Conservation (phyloP, 257 asterid species). For the Penstemon barbatus region DNA sequence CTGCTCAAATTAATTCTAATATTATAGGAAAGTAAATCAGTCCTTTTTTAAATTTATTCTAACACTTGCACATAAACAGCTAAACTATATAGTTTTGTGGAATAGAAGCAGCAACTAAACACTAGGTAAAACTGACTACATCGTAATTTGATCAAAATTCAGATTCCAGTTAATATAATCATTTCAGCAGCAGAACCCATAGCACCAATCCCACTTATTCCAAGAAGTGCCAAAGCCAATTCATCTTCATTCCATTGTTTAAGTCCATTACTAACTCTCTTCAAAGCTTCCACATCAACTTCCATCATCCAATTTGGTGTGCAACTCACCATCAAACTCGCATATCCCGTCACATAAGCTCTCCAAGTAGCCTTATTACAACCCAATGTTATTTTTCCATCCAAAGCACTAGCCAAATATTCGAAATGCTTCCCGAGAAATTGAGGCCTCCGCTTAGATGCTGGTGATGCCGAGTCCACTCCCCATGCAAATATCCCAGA, state of each 20-base stretch:
- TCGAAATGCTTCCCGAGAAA: slow-evolving; percentile 64
- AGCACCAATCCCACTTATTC: slow-evolving; percentile 66
- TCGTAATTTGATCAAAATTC: slow-evolving; percentile 24
- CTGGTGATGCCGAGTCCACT: slow-evolving; percentile 54
- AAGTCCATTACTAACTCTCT: slow-evolving; percentile 72
- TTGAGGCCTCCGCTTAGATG: slow-evolving; percentile 53
- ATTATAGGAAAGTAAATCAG: no score
- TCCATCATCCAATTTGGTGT: slow-evolving; percentile 87
- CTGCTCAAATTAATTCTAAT: not conserved
- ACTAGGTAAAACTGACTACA: not conserved
- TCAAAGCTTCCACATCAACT: slow-evolving; percentile 69
- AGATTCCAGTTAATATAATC: slow-evolving; percentile 60
- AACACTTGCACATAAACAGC: not conserved
- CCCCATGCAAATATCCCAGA: slow-evolving; percentile 84
- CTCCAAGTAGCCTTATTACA: slow-evolving; percentile 78
- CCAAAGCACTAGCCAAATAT: slow-evolving; percentile 73
- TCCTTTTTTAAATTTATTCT: not conserved
- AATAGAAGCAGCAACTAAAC: not conserved
- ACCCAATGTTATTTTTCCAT: slow-evolving; percentile 81
- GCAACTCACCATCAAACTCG: slow-evolving; percentile 79
- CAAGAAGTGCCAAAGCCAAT: slow-evolving; percentile 74
- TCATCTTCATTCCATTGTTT: slow-evolving; percentile 86
- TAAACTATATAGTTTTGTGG: not conserved
- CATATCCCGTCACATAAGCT: slow-evolving; percentile 72
- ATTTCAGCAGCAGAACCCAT: slow-evolving; percentile 96